Percentiles rank a stretch among this genome's conserved stretches.
Evolutionary conservation across 1,139 yeast species (phyloP).

Genomic region (Blastobotrys apis): DNA sequence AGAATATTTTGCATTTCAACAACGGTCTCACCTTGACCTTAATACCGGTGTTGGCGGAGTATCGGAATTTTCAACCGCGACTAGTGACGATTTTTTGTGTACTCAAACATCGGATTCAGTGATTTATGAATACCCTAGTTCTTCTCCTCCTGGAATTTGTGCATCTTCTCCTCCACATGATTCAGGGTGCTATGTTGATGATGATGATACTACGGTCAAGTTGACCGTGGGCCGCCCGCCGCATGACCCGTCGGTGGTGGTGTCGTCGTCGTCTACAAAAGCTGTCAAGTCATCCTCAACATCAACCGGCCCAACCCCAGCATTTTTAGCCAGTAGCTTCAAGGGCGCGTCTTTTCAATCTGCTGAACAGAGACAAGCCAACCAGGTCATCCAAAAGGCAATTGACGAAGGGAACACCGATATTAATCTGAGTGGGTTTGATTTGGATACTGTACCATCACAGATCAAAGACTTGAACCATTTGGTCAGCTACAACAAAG

Average conservation of each 20-base stretch:
- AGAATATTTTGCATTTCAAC: not conserved
- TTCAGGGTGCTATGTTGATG: constrained; percentile 6
- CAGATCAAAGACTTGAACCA: constrained; percentile 53
- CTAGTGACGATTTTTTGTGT: constrained; percentile 7
- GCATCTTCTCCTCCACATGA: constrained; percentile 6
- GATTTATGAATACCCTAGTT: constrained; percentile 5
- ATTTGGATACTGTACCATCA: constrained; percentile 46
- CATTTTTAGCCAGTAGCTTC: not conserved
- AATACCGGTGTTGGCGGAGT: not conserved
- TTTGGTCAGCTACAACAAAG: constrained; percentile 35
- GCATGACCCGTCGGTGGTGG: not conserved
- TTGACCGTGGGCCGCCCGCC: not conserved
- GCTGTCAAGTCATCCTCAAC: not conserved
- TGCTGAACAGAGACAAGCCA: constrained; percentile 2
- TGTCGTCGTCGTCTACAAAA: not conserved
- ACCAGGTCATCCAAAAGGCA: constrained; percentile 25
- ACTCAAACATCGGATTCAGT: constrained; percentile 9
- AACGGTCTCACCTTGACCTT: constrained; percentile 3
- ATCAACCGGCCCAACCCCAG: not conserved
- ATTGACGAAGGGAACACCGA: constrained; percentile 37
- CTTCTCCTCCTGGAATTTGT: constrained; percentile 3
- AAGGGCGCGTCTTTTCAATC: not conserved
- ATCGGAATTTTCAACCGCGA: not conserved
- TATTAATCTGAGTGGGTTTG: constrained; percentile 44
- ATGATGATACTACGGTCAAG: constrained; percentile 6